phyloP scores from a whole-genome alignment of 2,329 filamentous ascomycete genomes.

The Colletotrichum siamense region DNA sequence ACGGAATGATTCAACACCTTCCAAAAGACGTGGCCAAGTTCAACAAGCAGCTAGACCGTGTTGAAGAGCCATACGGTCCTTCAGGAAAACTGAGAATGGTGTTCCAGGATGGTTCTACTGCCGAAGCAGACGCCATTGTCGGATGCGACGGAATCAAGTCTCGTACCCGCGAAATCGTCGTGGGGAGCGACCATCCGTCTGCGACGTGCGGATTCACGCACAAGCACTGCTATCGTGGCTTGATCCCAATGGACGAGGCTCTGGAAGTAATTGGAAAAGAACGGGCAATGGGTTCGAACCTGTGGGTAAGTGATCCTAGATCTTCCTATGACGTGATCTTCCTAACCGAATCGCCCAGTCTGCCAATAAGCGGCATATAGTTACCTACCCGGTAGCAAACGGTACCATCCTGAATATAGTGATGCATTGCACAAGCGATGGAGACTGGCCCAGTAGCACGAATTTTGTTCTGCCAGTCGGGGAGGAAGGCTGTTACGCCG shows the following conservation, averaged over 20 bases:
- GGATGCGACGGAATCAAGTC: constrained; percentile 65
- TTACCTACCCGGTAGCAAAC: constrained; percentile 64
- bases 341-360: constrained; percentile 22
- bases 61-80: constrained; percentile 26
- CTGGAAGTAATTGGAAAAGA: constrained; percentile 49
- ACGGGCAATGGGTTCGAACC: constrained; percentile 40
- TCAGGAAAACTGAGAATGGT: constrained; percentile 27
- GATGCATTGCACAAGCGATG: constrained; percentile 40
- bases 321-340: rapidly evolving
- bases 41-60: constrained; percentile 31
- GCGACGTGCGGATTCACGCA: constrained; percentile 51
- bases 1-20: constrained; percentile 40
- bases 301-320: constrained; percentile 58
- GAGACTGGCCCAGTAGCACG: constrained; percentile 31
- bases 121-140: constrained; percentile 49
- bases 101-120: constrained; percentile 44
- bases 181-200: constrained; percentile 45
- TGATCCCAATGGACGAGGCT: constrained; percentile 55
- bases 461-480: constrained; percentile 25
- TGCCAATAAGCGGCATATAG: constrained; percentile 57
- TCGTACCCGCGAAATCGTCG: constrained; percentile 51
- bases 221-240: constrained; percentile 62
- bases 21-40: constrained; percentile 31
- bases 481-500: background rate
- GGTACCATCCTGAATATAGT: constrained; percentile 62